A percentile compares a stretch with the other conserved stretches of the same genome.
phyloP scores from a whole-genome alignment of 2,329 filamentous ascomycete species.

The Pseudocercospora pini-densiflorae region DNA sequence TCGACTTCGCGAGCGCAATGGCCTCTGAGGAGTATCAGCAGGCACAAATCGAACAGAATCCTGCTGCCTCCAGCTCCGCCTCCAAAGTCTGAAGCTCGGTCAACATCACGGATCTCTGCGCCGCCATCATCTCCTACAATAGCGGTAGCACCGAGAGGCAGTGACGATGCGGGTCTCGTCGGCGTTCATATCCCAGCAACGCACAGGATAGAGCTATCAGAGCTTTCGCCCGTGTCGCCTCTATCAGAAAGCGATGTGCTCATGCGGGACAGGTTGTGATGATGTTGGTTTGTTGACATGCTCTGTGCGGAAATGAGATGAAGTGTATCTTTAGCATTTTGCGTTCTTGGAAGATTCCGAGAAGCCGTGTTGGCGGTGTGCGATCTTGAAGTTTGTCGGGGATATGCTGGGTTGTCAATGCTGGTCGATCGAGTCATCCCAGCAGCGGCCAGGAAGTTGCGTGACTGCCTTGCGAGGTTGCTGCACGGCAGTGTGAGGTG shows the following conservation, averaged over 20 bases:
- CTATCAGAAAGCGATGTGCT: slow-evolving; percentile 5
- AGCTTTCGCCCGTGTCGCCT: slow-evolving; percentile 14
- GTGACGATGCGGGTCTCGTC: not conserved
- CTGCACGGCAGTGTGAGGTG: not conserved
- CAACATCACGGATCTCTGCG: not conserved
- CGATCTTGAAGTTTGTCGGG: slow-evolving; percentile 5
- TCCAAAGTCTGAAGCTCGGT: slow-evolving; percentile 5
- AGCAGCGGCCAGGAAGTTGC: not conserved
- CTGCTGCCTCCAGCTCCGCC: slow-evolving; percentile 15
- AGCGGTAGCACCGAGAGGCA: not conserved
- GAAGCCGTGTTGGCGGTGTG: slow-evolving; percentile 10
- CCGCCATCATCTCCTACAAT: slow-evolving; percentile 17
- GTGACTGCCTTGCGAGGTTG: not conserved
- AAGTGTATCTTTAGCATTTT: slow-evolving; percentile 6
- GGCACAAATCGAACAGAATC: not conserved
- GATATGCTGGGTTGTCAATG: slow-evolving; percentile 14
- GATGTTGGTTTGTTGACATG: slow-evolving; percentile 9
- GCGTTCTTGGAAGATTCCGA: not conserved
- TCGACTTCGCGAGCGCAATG: not conserved
- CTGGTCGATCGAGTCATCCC: slow-evolving; percentile 3
- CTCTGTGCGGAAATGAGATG: slow-evolving; percentile 9
- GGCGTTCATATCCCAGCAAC: not conserved
- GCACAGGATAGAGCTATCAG: slow-evolving; percentile 1
- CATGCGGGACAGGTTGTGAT: not conserved
- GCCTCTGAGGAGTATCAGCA: slow-evolving; percentile 11